Evolutionary conservation across 805 yeast genomes (phyloP).

Genomic region (Vanderwaltozyma verrucispora): DNA sequence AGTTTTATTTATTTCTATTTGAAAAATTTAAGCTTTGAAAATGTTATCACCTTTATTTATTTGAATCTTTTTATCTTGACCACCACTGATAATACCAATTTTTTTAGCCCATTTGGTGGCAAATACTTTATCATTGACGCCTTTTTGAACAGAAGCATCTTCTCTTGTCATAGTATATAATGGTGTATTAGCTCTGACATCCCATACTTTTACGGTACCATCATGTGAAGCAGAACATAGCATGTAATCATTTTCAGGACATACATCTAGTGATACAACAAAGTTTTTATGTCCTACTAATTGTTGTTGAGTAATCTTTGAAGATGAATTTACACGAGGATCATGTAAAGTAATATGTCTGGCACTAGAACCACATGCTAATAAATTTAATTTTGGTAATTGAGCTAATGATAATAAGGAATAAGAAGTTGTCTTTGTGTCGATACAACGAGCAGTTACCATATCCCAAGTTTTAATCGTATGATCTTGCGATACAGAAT

Average conservation of each 20-base stretch:
- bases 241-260: conserved; percentile 73
- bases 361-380: conserved; percentile 96
- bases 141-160: conserved; percentile 33
- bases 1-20: too few relatives aligned
- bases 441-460: conserved; percentile 74
- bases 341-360: conserved; percentile 92
- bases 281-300: conserved; percentile 86
- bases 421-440: conserved; percentile 78
- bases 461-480: conserved; percentile 95
- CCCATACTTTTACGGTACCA: conserved; percentile 94
- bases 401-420: conserved; percentile 69
- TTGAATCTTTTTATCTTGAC: conserved; percentile 88
- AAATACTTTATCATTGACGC: conserved; percentile 58
- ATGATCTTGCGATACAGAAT: conserved; percentile 94
- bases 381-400: conserved; percentile 53
- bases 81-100: conserved; percentile 85
- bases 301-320: conserved; percentile 57
- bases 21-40: conserved; percentile 12
- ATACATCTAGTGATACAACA: conserved; percentile 65
- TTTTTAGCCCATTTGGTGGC: conserved; percentile 75
- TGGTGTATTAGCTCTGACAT: conserved; percentile 73
- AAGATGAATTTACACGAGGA: conserved; percentile 57
- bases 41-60: conserved; percentile 45
- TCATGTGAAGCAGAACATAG: conserved; percentile 91
- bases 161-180: conserved; percentile 78